These are phyloP conservation scores for Paulownia fortunei DNA, from an alignment of 257 asterid genomes.

Conservation along the genomic window DNA sequence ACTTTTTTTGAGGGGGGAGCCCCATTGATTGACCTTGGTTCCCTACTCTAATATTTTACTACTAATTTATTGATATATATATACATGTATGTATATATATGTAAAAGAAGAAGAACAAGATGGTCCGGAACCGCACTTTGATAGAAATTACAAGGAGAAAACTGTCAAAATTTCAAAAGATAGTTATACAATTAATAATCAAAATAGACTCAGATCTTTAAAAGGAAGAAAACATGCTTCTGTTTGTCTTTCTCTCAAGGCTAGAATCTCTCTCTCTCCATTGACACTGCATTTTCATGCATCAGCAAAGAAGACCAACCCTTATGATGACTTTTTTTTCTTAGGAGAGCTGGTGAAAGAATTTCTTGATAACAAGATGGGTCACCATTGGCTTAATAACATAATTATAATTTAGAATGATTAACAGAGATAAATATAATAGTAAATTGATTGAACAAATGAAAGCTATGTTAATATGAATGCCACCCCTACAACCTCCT, in stretches of 20 bases:
- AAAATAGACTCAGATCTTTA: conserved; percentile 72
- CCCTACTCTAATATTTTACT: conserved; percentile 47
- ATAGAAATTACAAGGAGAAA: conserved; percentile 71
- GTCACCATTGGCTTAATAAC: not conserved
- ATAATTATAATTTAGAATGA: not conserved
- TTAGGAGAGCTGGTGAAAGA: conserved; percentile 42
- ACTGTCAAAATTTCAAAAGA: conserved; percentile 63
- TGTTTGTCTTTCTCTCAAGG: conserved; percentile 73
- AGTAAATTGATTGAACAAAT: conserved; percentile 22
- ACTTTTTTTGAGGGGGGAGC: conserved; percentile 41
- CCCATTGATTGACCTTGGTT: conserved; percentile 79
- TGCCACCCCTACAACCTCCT: conserved; percentile 18
- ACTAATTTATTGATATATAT: not conserved
- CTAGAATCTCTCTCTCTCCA: conserved; percentile 61
- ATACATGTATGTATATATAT: too few relatives aligned
- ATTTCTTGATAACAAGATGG: conserved; percentile 46
- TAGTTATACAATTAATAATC: conserved; percentile 27
- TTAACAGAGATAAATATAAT: conserved; percentile 18
- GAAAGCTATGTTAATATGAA: not conserved
- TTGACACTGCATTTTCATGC: conserved; percentile 65
- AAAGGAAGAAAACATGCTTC: conserved; percentile 64
- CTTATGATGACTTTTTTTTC: conserved; percentile 18
- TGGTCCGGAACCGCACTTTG: conserved; percentile 57
- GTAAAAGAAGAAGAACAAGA: conserved; percentile 22
- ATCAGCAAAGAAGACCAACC: conserved; percentile 64